phyloP scores from a whole-genome alignment of 2,329 filamentous ascomycete species.

The Hymenoscyphus scutula region DNA sequence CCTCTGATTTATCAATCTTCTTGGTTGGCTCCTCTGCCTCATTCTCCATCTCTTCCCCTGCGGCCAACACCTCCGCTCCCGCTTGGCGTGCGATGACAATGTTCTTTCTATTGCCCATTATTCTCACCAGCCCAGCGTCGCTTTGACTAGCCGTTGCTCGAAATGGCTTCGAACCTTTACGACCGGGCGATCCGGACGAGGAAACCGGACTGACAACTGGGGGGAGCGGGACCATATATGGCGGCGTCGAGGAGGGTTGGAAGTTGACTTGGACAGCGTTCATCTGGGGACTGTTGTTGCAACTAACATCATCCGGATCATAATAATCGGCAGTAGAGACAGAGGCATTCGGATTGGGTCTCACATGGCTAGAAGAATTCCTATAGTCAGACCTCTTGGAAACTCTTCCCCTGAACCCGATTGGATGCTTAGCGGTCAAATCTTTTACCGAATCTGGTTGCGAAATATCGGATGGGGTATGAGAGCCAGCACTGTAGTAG shows the following conservation, averaged over 20 bases:
- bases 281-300: constrained; percentile 42
- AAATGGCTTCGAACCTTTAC: constrained; percentile 25
- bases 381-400: no score
- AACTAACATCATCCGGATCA: constrained; percentile 48
- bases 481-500: constrained; percentile 6
- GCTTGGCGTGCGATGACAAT: constrained; percentile 63
- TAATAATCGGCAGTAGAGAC: constrained; percentile 38
- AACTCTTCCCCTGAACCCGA: no score
- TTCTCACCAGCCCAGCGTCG: constrained; percentile 65
- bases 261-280: constrained; percentile 45
- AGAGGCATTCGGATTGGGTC: no score
- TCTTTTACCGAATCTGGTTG: no score
- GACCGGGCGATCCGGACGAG: constrained; percentile 28
- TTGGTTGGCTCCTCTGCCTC: constrained; percentile 38
- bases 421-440: no score
- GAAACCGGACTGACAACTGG: constrained; percentile 44
- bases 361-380: no score
- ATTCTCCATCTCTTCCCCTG: constrained; percentile 39
- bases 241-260: constrained; percentile 51
- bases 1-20: constrained; percentile 5
- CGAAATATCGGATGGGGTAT: no score
- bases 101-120: constrained; percentile 61
- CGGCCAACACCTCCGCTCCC: constrained; percentile 51
- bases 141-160: constrained; percentile 48
- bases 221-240: constrained; percentile 45